phyloP scores from a whole-genome alignment of 169 alveolate genomes.

The Pseudocohnilembus persalinus region DNA sequence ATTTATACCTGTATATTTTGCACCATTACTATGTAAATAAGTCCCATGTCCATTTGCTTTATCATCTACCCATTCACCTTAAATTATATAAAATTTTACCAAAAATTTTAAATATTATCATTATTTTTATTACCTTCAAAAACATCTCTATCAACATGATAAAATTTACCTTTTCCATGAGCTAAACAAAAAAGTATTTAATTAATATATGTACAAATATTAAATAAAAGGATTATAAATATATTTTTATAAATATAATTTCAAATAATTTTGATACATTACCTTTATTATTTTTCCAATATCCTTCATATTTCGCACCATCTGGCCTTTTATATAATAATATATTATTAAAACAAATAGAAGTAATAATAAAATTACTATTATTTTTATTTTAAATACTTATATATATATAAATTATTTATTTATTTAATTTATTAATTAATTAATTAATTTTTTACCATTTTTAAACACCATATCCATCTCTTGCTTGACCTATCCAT shows the following conservation, averaged over 20 bases:
- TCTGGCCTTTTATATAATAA: slow-evolving; percentile 63
- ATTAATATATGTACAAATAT: too few species aligned
- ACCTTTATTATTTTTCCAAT: slow-evolving; percentile 67
- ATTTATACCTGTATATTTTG: slow-evolving; percentile 60
- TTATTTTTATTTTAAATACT: too few species aligned
- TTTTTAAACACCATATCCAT: slow-evolving; percentile 41
- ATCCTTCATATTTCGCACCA: slow-evolving; percentile 74
- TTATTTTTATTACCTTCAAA: slow-evolving; percentile 50
- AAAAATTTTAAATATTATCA: background rate
- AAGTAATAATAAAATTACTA: too few species aligned
- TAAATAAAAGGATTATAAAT: too few species aligned
- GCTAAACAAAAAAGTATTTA: slow-evolving; percentile 28
- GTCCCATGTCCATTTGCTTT: slow-evolving; percentile 90
- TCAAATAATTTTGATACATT: too few species aligned
- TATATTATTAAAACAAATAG: slow-evolving; percentile 28
- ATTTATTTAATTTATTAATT: slow-evolving; percentile 29
- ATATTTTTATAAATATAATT: too few species aligned
- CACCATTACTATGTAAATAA: slow-evolving; percentile 50
- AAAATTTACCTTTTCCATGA: slow-evolving; percentile 70
- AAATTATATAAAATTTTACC: background rate
- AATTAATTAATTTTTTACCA: slow-evolving; percentile 29
- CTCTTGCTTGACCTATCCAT: slow-evolving; percentile 94
- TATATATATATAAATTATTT: too few species aligned
- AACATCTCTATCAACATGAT: slow-evolving; percentile 71
- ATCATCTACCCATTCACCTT: slow-evolving; percentile 94